Evolutionary conservation across 2,329 filamentous ascomycete species (phyloP).

Genomic region (Talaromyces amestolkiae): DNA sequence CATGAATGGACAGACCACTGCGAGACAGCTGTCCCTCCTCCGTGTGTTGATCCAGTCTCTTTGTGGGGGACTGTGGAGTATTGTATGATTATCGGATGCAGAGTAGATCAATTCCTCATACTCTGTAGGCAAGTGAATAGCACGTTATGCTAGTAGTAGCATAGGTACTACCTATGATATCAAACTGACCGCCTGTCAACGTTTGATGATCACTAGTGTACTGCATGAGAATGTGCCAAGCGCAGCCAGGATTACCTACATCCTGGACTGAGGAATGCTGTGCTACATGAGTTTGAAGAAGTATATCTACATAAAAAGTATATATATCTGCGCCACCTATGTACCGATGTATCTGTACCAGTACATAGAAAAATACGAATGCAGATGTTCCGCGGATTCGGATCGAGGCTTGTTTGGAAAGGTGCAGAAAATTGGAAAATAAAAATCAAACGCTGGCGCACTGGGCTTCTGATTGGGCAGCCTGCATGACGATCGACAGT

Average conservation of each 20-base stretch:
- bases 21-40: not conserved
- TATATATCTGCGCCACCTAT: not conserved
- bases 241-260: not conserved
- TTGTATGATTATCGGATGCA: not conserved
- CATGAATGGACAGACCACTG: not conserved
- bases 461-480: not conserved
- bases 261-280: not conserved
- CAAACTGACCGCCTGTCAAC: not conserved
- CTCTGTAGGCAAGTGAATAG: not conserved
- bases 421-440: not conserved
- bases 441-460: not conserved
- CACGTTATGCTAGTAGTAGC: not conserved
- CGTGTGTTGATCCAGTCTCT: not conserved
- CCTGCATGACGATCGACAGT: constrained; percentile 16
- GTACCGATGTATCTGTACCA: not conserved
- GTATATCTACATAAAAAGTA: not conserved
- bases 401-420: constrained; percentile 2
- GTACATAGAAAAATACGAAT: not conserved
- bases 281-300: not conserved
- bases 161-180: not conserved
- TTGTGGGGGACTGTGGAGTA: not conserved
- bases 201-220: not conserved
- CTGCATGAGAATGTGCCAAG: constrained; percentile 8
- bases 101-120: not conserved
- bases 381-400: not conserved